Evolutionary conservation across 495 filamentous ascomycete genomes (phyloP).

Genomic region (Chaetomium cochliodes): DNA sequence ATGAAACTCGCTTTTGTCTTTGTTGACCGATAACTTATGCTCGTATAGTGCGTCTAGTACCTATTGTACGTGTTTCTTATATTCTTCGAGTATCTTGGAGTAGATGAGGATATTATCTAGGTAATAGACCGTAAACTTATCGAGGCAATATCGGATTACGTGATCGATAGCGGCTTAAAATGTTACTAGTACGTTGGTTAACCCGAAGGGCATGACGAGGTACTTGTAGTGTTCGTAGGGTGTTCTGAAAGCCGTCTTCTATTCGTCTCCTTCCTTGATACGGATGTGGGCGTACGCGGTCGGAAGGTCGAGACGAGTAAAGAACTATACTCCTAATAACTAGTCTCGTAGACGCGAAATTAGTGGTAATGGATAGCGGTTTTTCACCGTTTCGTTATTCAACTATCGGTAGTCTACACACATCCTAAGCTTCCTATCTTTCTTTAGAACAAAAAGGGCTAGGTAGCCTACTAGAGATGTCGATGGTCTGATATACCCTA

Average conservation of each 20-base stretch:
- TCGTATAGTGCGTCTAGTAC: neutral
- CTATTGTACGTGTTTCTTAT: neutral
- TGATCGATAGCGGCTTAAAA: conserved; percentile 4
- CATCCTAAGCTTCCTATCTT: conserved; percentile 6
- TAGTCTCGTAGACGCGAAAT: conserved; percentile 2
- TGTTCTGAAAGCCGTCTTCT: conserved; percentile 17
- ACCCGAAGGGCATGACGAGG: conserved; percentile 1
- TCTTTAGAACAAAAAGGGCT: conserved; percentile 13
- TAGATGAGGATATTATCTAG: conserved; percentile 7
- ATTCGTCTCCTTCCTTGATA: conserved; percentile 16
- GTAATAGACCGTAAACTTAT: conserved; percentile 6
- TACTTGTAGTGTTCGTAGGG: conserved; percentile 8
- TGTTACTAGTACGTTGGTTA: neutral
- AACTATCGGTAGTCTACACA: conserved; percentile 11
- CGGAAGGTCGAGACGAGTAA: conserved; percentile 8
- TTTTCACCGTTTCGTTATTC: conserved; percentile 14
- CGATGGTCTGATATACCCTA: neutral
- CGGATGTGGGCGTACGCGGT: neutral
- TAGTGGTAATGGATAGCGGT: conserved; percentile 10
- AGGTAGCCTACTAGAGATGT: conserved; percentile 1
- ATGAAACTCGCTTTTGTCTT: conserved; percentile 3
- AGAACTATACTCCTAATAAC: neutral
- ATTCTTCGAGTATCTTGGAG: conserved; percentile 10
- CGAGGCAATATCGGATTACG: neutral
- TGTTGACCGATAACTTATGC: conserved; percentile 8